Percentiles rank a stretch among this genome's conserved stretches.
Evolutionary conservation across 176 grass and related monocot species (phyloP).

Genomic region (Eleusine coracana): DNA sequence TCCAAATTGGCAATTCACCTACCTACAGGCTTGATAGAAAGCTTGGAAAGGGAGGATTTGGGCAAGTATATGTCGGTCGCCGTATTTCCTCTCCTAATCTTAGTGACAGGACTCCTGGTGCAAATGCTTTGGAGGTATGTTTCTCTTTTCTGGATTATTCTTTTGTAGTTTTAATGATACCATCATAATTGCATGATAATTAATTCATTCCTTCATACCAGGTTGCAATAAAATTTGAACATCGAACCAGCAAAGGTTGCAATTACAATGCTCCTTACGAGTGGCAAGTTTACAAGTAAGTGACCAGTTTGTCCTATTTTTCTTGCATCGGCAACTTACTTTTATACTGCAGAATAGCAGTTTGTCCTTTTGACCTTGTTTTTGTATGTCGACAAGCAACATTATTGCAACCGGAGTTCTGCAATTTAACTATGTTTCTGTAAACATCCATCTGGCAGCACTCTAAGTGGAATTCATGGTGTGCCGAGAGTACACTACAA

Average conservation of each 20-base stretch:
- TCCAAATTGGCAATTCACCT: conserved; percentile 81
- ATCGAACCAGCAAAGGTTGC: conserved; percentile 90
- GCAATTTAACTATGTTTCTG: conserved; percentile 33
- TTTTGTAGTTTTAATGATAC: conserved; percentile 16
- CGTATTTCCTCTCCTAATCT: conserved; percentile 60
- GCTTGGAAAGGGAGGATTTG: conserved; percentile 95
- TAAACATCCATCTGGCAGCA: conserved; percentile 62
- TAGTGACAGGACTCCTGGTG: conserved; percentile 61
- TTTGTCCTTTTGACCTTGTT: conserved; percentile 4
- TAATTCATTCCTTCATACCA: conserved; percentile 29
- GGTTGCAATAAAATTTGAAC: conserved; percentile 97
- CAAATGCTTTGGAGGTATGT: conserved; percentile 81
- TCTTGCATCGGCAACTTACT: background rate
- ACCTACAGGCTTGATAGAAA: conserved; percentile 82
- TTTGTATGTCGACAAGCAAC: background rate
- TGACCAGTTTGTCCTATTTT: conserved; percentile 20
- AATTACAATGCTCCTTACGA: conserved; percentile 85
- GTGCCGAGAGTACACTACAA: conserved; percentile 92
- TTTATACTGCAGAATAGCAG: conserved; percentile 6
- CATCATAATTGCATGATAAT: conserved; percentile 5
- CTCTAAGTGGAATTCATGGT: conserved; percentile 89
- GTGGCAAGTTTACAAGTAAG: conserved; percentile 96
- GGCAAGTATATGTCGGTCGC: conserved; percentile 89
- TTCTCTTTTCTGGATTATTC: conserved; percentile 15
- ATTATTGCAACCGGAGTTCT: conserved; percentile 28